Conservation (phyloP, 2,329 filamentous ascomycete genomes). For the Penicillium polonicum region DNA sequence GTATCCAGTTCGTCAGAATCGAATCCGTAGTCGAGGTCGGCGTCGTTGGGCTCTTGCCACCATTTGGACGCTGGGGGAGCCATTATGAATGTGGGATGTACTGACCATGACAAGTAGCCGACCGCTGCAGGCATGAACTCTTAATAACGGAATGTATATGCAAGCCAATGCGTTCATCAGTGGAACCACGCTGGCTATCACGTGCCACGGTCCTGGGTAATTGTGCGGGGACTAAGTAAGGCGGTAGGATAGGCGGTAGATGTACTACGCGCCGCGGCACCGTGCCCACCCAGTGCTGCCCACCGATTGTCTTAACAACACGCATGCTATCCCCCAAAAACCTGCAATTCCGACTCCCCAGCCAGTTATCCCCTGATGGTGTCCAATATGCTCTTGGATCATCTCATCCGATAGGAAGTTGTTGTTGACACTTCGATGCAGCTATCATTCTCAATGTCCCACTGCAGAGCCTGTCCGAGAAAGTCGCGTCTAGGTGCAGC, state of each 20-base stretch:
- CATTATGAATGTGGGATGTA: constrained; percentile 11
- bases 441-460: background rate
- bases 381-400: background rate
- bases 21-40: constrained; percentile 28
- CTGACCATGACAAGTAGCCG: constrained; percentile 13
- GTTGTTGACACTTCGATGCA: background rate
- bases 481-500: background rate
- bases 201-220: constrained; percentile 14
- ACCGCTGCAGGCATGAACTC: constrained; percentile 7
- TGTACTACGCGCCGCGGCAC: background rate
- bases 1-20: constrained; percentile 27
- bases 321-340: background rate
- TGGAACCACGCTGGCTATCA: constrained; percentile 23
- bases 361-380: background rate
- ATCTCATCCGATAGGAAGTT: constrained; percentile 12
- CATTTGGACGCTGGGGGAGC: constrained; percentile 13
- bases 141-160: constrained; percentile 18
- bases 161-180: constrained; percentile 23
- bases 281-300: background rate
- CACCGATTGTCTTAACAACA: background rate
- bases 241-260: background rate
- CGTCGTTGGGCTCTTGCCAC: constrained; percentile 21
- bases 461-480: background rate
- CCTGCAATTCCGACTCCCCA: background rate
- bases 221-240: background rate